Percentiles rank a stretch among this genome's conserved stretches.
phyloP scores from a whole-genome alignment of 2,329 filamentous ascomycete genomes.

The Fusarium sp. region DNA sequence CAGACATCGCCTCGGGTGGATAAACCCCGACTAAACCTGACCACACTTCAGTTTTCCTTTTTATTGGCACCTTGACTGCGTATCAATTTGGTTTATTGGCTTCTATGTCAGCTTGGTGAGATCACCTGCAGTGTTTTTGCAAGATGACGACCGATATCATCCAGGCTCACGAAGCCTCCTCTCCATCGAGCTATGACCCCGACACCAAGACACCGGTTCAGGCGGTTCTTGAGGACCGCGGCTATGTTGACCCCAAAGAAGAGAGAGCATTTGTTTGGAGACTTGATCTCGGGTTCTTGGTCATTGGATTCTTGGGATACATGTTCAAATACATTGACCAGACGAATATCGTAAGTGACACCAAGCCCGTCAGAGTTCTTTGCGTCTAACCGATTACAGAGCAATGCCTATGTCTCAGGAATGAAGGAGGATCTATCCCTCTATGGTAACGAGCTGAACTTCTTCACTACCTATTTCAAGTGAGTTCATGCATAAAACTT shows the following conservation, averaged over 20 bases:
- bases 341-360: slow-evolving; percentile 11
- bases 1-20: neutral
- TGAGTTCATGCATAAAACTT: neutral
- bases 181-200: neutral
- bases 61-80: neutral
- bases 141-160: neutral
- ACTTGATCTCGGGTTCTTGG: slow-evolving; percentile 5
- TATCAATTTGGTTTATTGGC: neutral
- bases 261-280: neutral
- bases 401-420: slow-evolving; percentile 17
- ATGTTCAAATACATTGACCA: slow-evolving; percentile 30
- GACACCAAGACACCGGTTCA: neutral
- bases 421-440: slow-evolving; percentile 21
- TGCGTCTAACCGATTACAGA: neutral
- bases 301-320: slow-evolving; percentile 14
- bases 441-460: slow-evolving; percentile 19
- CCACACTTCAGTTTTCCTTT: neutral
- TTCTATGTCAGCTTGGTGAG: neutral
- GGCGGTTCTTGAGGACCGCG: neutral
- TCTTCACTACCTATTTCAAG: slow-evolving; percentile 17
- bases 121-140: neutral
- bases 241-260: neutral
- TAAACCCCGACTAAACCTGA: neutral
- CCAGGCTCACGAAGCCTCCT: neutral
- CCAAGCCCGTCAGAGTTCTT: too few species aligned